Percentiles rank a stretch among this genome's conserved stretches.
Evolutionary conservation across 768 basidiomycete species (phyloP).

Genomic region (Chalciporus sphaerocephalus): DNA sequence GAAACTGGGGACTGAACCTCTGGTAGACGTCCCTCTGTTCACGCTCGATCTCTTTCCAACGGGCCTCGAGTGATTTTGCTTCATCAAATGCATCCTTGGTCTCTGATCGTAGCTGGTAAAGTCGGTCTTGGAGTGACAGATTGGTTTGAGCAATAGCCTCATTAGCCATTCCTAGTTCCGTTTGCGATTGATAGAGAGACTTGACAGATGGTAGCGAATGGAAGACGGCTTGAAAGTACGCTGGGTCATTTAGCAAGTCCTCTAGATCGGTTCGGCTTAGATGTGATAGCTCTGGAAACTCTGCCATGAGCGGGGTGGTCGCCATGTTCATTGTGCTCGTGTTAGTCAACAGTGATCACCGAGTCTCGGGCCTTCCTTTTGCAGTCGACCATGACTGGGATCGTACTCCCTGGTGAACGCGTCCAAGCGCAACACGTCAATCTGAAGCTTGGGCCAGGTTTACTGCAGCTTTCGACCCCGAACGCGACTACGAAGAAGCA

Average conservation of each 20-base stretch:
- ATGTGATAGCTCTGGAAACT: conserved; percentile 71
- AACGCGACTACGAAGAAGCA: conserved; percentile 15
- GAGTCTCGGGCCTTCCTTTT: conserved; percentile 5
- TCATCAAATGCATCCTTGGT: conserved; percentile 87
- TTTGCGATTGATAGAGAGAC: conserved; percentile 67
- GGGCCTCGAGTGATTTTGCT: conserved; percentile 71
- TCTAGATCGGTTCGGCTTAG: conserved; percentile 87
- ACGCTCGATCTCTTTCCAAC: conserved; percentile 84
- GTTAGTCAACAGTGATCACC: not conserved
- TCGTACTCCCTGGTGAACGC: conserved; percentile 78
- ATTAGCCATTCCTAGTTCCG: conserved; percentile 79
- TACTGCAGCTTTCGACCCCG: conserved; percentile 46
- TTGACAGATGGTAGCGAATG: conserved; percentile 75
- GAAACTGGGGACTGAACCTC: conserved; percentile 80
- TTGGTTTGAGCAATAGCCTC: conserved; percentile 79
- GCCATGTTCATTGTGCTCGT: conserved; percentile 20
- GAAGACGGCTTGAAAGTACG: conserved; percentile 84
- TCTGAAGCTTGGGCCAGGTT: conserved; percentile 84
- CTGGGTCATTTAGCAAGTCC: conserved; percentile 75
- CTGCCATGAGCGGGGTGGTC: conserved; percentile 44
- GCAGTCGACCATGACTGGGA: conserved; percentile 39
- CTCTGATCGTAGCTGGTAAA: conserved; percentile 73
- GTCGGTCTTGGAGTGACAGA: conserved; percentile 64
- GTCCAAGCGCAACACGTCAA: conserved; percentile 72
- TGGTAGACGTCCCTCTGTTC: conserved; percentile 89